Percentiles rank a stretch among this genome's conserved stretches.
These are phyloP conservation scores for Cladophialophora bantiana DNA, from an alignment of 2,329 filamentous ascomycete genomes.

Conservation along the genomic window DNA sequence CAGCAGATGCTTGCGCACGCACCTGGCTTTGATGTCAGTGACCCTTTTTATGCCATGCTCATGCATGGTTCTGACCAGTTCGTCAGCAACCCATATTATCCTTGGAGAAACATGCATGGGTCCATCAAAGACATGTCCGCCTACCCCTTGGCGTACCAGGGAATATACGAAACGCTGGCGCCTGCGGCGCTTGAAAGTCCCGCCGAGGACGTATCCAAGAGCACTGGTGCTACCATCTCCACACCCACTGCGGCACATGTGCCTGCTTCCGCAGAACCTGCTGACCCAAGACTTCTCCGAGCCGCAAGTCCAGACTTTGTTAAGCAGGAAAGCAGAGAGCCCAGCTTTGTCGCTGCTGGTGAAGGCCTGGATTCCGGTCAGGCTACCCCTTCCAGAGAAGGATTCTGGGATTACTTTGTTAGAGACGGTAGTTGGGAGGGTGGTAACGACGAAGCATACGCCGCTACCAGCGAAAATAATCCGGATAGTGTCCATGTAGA, in stretches of 20 bases:
- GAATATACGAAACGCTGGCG: conserved; percentile 52
- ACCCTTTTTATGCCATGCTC: conserved; percentile 54
- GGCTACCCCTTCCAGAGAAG: conserved; percentile 34
- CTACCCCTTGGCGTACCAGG: conserved; percentile 43
- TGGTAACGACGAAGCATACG: not conserved
- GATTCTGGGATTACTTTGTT: conserved; percentile 41
- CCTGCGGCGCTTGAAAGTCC: conserved; percentile 47
- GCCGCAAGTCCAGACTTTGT: conserved; percentile 34
- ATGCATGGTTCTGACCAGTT: conserved; percentile 54
- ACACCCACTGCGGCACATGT: conserved; percentile 4
- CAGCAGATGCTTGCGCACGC: conserved; percentile 59
- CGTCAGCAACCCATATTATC: conserved; percentile 52
- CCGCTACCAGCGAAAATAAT: not conserved
- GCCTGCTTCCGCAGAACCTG: conserved; percentile 8
- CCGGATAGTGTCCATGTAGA: not conserved
- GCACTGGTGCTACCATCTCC: not conserved
- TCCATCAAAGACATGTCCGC: conserved; percentile 41
- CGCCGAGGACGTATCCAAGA: not conserved
- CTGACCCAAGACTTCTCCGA: conserved; percentile 18
- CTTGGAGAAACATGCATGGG: conserved; percentile 51
- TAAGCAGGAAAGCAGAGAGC: conserved; percentile 33
- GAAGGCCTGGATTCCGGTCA: conserved; percentile 31
- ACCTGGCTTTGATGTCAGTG: conserved; percentile 52
- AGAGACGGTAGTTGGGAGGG: conserved; percentile 40
- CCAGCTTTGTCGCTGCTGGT: conserved; percentile 13